Evolutionary conservation across 345 rosid genomes (phyloP).

Genomic region (Physaria fendleri): DNA sequence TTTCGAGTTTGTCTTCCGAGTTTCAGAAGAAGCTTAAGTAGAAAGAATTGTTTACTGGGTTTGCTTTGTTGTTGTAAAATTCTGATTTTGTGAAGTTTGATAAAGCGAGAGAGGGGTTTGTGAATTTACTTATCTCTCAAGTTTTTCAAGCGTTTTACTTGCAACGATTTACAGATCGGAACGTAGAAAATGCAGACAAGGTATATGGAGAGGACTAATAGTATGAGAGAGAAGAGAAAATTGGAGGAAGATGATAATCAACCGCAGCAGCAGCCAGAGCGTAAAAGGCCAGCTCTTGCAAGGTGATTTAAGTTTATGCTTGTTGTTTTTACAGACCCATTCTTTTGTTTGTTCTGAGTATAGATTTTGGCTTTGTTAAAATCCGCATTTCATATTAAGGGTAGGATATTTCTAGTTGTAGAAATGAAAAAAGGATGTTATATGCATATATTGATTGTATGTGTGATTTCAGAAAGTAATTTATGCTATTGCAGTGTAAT

Average conservation of each 20-base stretch:
- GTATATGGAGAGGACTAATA: slow-evolving; percentile 74
- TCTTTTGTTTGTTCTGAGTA: background rate
- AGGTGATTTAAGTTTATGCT: slow-evolving; percentile 37
- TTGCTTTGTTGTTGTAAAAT: background rate
- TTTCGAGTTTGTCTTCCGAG: background rate
- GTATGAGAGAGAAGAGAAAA: slow-evolving; percentile 76
- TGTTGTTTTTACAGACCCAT: slow-evolving; percentile 1
- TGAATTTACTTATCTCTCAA: background rate
- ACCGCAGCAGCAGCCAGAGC: slow-evolving; percentile 50
- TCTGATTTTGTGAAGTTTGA: background rate
- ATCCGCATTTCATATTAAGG: background rate
- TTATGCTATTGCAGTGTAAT: slow-evolving; percentile 57
- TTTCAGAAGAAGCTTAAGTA: background rate
- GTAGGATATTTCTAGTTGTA: background rate
- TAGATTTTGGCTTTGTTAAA: background rate
- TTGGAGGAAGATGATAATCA: slow-evolving; percentile 43
- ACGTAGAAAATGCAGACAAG: slow-evolving; percentile 54
- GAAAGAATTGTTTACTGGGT: background rate
- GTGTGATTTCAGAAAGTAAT: slow-evolving; percentile 1
- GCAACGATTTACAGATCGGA: slow-evolving; percentile 17
- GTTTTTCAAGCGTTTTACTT: slow-evolving; percentile 6
- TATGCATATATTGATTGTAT: background rate
- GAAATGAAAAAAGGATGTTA: background rate
- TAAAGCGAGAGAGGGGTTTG: background rate
- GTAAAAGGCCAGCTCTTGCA: slow-evolving; percentile 89